Evolutionary conservation across 1,284 basidiomycete genomes (phyloP).

Genomic region (Irpex lacteus): DNA sequence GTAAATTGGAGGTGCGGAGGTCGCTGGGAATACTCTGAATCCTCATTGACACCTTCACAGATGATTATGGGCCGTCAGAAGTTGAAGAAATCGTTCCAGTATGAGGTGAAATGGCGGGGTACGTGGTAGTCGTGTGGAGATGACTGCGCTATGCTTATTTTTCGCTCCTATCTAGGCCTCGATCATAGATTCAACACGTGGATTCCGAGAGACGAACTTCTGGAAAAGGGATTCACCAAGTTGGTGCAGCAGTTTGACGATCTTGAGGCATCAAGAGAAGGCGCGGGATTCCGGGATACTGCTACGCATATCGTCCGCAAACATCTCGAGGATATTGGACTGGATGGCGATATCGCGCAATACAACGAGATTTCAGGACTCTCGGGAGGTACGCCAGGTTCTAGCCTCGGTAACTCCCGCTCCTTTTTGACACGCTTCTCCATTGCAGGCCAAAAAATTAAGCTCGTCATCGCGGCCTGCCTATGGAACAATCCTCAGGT

Average conservation of each 20-base stretch:
- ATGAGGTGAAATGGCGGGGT: slow-evolving; percentile 94
- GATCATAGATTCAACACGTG: slow-evolving; percentile 94
- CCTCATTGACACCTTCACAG: slow-evolving; percentile 34
- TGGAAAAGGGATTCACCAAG: slow-evolving; percentile 90
- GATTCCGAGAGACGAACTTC: slow-evolving; percentile 88
- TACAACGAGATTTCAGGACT: slow-evolving; percentile 94
- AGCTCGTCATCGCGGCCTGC: slow-evolving; percentile 92
- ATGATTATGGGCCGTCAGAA: slow-evolving; percentile 96
- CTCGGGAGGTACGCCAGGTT: slow-evolving; percentile 64
- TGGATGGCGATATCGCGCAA: slow-evolving; percentile 96
- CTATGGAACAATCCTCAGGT: slow-evolving; percentile 95
- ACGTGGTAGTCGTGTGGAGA: slow-evolving; percentile 7
- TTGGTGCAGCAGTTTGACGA: slow-evolving; percentile 96
- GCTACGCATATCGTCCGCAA: slow-evolving; percentile 78
- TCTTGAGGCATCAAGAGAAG: slow-evolving; percentile 92
- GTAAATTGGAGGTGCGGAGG: slow-evolving; percentile 79
- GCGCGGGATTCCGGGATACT: slow-evolving; percentile 87
- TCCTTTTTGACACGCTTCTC: background rate
- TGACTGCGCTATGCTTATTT: background rate
- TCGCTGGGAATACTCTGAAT: background rate
- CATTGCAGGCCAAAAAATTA: slow-evolving; percentile 86
- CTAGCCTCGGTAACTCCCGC: slow-evolving; percentile 1
- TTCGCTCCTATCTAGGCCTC: slow-evolving; percentile 40
- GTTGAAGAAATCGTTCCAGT: slow-evolving; percentile 94
- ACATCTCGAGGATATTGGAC: slow-evolving; percentile 90